These are phyloP conservation scores for Hylodesmum podocarpum DNA, from an alignment of 306 rosid genomes.

Conservation along the genomic window DNA sequence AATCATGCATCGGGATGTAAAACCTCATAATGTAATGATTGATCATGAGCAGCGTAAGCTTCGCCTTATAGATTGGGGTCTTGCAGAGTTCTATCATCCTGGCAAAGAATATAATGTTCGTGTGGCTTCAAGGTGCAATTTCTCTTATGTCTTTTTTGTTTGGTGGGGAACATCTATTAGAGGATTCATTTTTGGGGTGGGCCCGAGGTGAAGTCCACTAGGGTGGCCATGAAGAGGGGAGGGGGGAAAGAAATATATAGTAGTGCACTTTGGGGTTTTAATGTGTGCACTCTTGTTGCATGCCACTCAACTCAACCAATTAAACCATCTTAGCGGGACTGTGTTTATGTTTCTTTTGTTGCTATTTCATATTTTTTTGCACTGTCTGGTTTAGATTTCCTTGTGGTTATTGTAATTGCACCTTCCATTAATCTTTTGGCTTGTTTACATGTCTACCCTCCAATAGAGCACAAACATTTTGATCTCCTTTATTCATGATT, in stretches of 20 bases:
- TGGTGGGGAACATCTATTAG: background rate
- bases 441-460: too few species aligned
- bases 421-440: background rate
- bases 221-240: background rate
- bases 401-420: slow-evolving; percentile 9
- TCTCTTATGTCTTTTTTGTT: background rate
- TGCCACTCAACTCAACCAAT: background rate
- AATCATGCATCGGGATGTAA: slow-evolving; percentile 66
- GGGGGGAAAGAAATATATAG: background rate
- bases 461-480: background rate
- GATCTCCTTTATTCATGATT: slow-evolving; percentile 4
- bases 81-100: slow-evolving; percentile 62
- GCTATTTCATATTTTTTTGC: background rate
- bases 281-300: background rate
- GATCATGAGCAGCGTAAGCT: slow-evolving; percentile 65
- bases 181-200: background rate
- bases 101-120: slow-evolving; percentile 60
- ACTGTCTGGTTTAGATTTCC: slow-evolving; percentile 1
- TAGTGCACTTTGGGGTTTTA: background rate
- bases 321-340: background rate
- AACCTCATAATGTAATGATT: slow-evolving; percentile 66
- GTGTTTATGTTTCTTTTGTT: background rate
- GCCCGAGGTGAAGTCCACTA: background rate
- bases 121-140: slow-evolving; percentile 55
- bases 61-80: slow-evolving; percentile 61